Conservation (phyloP, 1,284 basidiomycete species). For the Cryptococcus hybrid region DNA sequence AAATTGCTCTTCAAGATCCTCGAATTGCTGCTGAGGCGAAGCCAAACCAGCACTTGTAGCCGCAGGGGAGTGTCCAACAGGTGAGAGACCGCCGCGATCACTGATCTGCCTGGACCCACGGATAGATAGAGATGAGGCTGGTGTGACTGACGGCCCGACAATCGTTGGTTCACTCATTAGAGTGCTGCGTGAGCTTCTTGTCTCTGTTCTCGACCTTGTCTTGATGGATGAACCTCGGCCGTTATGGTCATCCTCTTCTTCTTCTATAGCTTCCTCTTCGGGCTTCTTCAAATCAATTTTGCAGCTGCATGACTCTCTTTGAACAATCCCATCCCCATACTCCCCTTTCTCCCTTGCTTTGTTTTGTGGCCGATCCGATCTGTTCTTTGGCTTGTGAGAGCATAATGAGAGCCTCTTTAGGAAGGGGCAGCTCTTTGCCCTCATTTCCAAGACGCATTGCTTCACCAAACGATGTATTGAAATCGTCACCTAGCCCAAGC, state of each 20-base stretch:
- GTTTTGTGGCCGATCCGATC: slow-evolving; percentile 23
- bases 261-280: slow-evolving; percentile 5
- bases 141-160: neutral
- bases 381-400: slow-evolving; percentile 45
- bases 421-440: slow-evolving; percentile 42
- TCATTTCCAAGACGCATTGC: slow-evolving; percentile 39
- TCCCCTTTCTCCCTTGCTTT: slow-evolving; percentile 49
- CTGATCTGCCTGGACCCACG: slow-evolving; percentile 7
- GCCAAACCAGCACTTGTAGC: too few species aligned
- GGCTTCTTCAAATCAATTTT: neutral
- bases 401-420: slow-evolving; percentile 40
- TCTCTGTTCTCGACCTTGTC: slow-evolving; percentile 6
- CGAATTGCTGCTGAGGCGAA: neutral
- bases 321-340: slow-evolving; percentile 52
- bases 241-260: slow-evolving; percentile 4
- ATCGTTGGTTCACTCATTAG: neutral
- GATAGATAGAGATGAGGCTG: slow-evolving; percentile 11
- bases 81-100: neutral
- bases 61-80: too few species aligned
- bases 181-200: slow-evolving; percentile 2
- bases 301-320: slow-evolving; percentile 35
- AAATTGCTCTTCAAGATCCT: slow-evolving; percentile 7
- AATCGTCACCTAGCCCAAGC: slow-evolving; percentile 43
- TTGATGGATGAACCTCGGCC: neutral
- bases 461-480: slow-evolving; percentile 43